Evolutionary conservation across 345 rosid genomes (phyloP).

Genomic region (Salix brachista): DNA sequence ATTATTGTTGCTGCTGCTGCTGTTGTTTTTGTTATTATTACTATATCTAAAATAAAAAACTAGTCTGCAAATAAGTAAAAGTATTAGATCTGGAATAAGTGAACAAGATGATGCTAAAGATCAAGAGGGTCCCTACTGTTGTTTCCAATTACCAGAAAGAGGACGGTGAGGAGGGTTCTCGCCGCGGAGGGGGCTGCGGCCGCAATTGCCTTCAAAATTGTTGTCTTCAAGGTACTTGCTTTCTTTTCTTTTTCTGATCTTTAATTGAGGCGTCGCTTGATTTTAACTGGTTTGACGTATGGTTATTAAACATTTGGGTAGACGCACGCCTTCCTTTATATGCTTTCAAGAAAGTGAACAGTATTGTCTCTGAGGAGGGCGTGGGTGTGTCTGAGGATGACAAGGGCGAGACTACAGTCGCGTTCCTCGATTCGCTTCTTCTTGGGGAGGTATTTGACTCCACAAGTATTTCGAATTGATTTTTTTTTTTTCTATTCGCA

Average conservation of each 20-base stretch:
- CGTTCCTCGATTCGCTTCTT: constrained; percentile 66
- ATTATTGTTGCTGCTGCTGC: too few species aligned
- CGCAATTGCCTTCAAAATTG: constrained; percentile 70
- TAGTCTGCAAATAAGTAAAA: background rate
- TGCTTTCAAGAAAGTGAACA: constrained; percentile 51
- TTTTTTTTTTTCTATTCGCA: background rate
- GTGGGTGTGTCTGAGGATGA: constrained; percentile 21
- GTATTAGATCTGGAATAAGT: background rate
- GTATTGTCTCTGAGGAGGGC: constrained; percentile 14
- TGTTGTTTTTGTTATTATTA: background rate
- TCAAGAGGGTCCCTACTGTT: constrained; percentile 84
- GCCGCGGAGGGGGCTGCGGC: constrained; percentile 65
- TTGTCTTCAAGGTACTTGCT: constrained; percentile 58
- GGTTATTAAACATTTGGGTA: constrained; percentile 12
- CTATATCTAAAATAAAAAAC: background rate
- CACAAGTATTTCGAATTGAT: background rate
- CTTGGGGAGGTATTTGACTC: constrained; percentile 68
- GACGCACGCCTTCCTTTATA: constrained; percentile 77
- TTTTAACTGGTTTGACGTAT: background rate
- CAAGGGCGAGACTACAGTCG: constrained; percentile 45
- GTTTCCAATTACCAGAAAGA: constrained; percentile 83
- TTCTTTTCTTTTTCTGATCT: background rate
- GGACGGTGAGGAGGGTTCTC: constrained; percentile 50
- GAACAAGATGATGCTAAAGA: constrained; percentile 56
- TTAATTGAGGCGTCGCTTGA: background rate